These are phyloP conservation scores for Takashimella koratensis DNA, from an alignment of 1,284 basidiomycete species.

Conservation along the genomic window DNA sequence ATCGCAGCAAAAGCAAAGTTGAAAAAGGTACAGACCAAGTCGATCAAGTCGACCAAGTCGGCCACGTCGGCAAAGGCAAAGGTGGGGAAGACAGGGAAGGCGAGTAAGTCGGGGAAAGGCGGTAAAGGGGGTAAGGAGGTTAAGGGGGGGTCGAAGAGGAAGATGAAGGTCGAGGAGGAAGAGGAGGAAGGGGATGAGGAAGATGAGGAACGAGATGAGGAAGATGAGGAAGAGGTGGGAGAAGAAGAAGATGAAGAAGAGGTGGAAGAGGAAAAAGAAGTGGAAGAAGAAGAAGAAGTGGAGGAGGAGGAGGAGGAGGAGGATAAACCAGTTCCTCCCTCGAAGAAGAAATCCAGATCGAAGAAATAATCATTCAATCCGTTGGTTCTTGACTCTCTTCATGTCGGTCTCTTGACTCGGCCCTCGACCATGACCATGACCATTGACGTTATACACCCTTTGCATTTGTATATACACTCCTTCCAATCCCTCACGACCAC, in stretches of 20 bases:
- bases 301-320: background rate
- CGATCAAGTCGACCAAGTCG: background rate
- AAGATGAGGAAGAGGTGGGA: background rate
- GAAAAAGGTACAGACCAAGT: no score
- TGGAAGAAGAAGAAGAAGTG: conserved; percentile 2
- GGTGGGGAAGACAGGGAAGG: background rate
- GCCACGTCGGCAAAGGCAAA: background rate
- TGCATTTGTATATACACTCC: no score
- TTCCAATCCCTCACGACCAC: no score
- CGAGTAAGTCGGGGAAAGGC: background rate
- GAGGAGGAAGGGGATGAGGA: background rate
- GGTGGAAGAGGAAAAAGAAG: background rate
- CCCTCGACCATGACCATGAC: background rate
- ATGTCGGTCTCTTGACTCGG: conserved; percentile 23
- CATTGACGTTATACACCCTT: no score
- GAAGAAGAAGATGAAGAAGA: background rate
- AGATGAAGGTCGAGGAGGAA: no score
- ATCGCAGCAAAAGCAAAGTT: no score
- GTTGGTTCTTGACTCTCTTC: conserved; percentile 17
- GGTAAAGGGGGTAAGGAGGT: background rate
- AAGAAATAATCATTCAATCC: background rate
- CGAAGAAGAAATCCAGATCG: conserved; percentile 32
- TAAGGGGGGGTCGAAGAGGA: background rate
- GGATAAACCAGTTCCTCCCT: background rate
- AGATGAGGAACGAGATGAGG: background rate